Evolutionary conservation across 1,284 basidiomycete species (phyloP).

Genomic region (Pseudozyma hubeiensis): DNA sequence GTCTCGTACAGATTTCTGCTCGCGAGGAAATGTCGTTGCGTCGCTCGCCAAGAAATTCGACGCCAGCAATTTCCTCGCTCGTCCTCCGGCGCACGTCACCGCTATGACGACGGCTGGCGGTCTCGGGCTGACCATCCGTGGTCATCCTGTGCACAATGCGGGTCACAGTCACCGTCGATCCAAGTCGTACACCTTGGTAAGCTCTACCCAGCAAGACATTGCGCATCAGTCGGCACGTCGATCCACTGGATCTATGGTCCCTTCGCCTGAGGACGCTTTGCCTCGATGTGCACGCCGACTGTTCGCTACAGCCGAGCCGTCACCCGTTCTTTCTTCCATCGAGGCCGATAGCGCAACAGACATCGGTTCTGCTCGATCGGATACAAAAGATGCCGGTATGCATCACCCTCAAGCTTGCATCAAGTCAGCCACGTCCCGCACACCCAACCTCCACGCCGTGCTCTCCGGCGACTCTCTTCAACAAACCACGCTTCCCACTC

Average conservation of each 20-base stretch:
- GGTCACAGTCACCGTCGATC: constrained; percentile 39
- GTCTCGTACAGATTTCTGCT: neutral
- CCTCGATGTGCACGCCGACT: constrained; percentile 33
- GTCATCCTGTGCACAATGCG: constrained; percentile 5
- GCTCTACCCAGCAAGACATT: constrained; percentile 1
- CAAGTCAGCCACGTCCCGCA: neutral
- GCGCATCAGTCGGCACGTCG: constrained; percentile 12
- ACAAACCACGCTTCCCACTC: constrained; percentile 2
- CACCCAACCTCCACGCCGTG: constrained; percentile 14
- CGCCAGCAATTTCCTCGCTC: constrained; percentile 24
- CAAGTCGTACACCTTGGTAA: constrained; percentile 28
- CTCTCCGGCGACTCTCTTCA: constrained; percentile 6
- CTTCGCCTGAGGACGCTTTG: constrained; percentile 11
- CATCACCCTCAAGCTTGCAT: neutral
- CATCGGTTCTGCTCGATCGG: constrained; percentile 24
- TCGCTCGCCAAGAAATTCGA: constrained; percentile 48
- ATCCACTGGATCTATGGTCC: constrained; percentile 24
- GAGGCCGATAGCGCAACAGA: constrained; percentile 20
- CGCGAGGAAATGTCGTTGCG: constrained; percentile 30
- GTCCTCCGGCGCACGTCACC: constrained; percentile 27
- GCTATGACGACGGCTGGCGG: constrained; percentile 11
- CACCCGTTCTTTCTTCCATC: neutral
- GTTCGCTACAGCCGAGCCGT: neutral
- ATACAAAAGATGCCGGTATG: constrained; percentile 31
- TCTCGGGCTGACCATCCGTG: constrained; percentile 22